Conservation (phyloP, 1,284 basidiomycete species). For the Boletus austroedulis region DNA sequence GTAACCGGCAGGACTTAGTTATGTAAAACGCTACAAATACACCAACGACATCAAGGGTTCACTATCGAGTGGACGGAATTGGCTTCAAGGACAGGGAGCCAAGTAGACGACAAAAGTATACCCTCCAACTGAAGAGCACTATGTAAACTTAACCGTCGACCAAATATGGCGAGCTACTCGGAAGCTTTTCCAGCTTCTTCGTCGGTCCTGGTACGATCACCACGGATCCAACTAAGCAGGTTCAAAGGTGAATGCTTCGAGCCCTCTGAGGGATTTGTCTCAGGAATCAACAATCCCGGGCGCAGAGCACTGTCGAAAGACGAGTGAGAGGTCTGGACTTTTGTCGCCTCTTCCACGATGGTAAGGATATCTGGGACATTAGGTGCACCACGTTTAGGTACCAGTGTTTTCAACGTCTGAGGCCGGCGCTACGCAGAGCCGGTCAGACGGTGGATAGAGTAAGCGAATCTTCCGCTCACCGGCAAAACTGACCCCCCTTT, state of each 20-base stretch:
- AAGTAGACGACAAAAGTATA: too few species aligned
- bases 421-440: not conserved
- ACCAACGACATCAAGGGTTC: too few species aligned
- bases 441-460: not conserved
- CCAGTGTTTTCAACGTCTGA: not conserved
- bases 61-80: too few species aligned
- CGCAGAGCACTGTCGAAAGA: not conserved
- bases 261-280: conserved; percentile 7
- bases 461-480: not conserved
- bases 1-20: too few species aligned
- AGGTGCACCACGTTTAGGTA: not conserved
- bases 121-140: too few species aligned
- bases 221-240: conserved; percentile 2
- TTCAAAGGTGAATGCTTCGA: not conserved
- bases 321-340: not conserved
- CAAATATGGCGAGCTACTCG: not conserved
- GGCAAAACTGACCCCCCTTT: not conserved
- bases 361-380: conserved; percentile 8
- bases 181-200: not conserved
- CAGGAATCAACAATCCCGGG: not conserved
- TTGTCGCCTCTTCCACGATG: conserved; percentile 9
- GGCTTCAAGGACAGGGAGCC: too few species aligned
- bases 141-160: too few species aligned
- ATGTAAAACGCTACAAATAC: too few species aligned
- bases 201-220: not conserved